Evolutionary conservation across 306 rosid species (phyloP).

Genomic region (Prunus davidiana): DNA sequence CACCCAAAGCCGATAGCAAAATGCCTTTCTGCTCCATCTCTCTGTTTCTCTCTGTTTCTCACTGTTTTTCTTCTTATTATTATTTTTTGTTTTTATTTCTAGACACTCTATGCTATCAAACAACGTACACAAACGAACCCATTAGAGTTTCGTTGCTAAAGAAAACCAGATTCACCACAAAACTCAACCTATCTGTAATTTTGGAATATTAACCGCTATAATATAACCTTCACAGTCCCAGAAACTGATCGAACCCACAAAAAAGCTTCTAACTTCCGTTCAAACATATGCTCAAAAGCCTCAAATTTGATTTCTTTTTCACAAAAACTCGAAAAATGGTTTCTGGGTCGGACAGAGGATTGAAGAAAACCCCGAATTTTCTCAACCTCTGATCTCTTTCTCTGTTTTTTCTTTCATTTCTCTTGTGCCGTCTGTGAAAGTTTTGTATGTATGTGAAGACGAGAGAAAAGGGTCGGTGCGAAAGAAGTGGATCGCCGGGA

Average conservation of each 20-base stretch:
- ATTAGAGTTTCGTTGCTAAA: background rate
- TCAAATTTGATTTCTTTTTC: background rate
- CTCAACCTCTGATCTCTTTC: background rate
- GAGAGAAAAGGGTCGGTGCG: slow-evolving; percentile 16
- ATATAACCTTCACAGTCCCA: background rate
- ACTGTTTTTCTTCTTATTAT: background rate
- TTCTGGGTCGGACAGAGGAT: slow-evolving; percentile 4
- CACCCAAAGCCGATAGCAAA: slow-evolving; percentile 75
- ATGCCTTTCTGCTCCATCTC: slow-evolving; percentile 75
- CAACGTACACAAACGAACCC: background rate
- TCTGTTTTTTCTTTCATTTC: background rate
- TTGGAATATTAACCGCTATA: background rate
- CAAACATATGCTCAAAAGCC: background rate
- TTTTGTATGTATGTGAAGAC: background rate
- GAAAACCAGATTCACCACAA: background rate
- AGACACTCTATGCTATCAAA: background rate
- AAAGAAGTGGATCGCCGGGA: slow-evolving; percentile 40
- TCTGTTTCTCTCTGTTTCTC: slow-evolving; percentile 9
- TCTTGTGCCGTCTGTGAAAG: background rate
- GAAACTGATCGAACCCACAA: background rate
- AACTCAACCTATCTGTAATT: background rate
- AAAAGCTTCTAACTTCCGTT: background rate
- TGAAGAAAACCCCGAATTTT: background rate
- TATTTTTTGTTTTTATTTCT: background rate
- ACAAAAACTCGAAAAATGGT: background rate